Evolutionary conservation across 2,329 filamentous ascomycete species (phyloP).

Genomic region (Aspergillus oerlinghausenensis): DNA sequence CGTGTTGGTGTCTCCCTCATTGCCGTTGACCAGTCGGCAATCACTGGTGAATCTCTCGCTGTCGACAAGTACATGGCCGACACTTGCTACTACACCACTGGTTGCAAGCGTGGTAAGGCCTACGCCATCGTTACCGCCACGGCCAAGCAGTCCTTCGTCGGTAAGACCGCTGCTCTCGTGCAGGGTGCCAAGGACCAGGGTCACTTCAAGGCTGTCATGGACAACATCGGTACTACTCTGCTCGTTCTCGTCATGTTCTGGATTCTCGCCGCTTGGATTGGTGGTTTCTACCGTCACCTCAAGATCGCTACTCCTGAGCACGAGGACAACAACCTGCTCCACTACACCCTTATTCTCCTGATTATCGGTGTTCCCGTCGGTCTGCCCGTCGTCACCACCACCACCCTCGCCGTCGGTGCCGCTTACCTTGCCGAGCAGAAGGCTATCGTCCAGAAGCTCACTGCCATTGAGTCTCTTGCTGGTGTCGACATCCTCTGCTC

Average conservation of each 20-base stretch:
- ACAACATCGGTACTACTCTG: slow-evolving; percentile 70
- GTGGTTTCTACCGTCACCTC: slow-evolving; percentile 71
- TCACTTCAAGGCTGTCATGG: slow-evolving; percentile 81
- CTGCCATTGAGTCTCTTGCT: slow-evolving; percentile 70
- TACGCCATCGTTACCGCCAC: slow-evolving; percentile 65
- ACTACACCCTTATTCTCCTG: slow-evolving; percentile 65
- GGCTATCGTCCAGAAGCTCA: slow-evolving; percentile 75
- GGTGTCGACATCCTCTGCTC: slow-evolving; percentile 75
- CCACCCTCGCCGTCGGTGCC: slow-evolving; percentile 70
- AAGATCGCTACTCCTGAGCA: slow-evolving; percentile 50
- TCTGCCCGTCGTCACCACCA: slow-evolving; percentile 75
- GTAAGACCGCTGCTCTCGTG: slow-evolving; percentile 68
- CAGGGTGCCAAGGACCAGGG: slow-evolving; percentile 71
- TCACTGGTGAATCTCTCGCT: slow-evolving; percentile 74
- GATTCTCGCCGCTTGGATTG: slow-evolving; percentile 71
- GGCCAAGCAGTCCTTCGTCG: slow-evolving; percentile 70
- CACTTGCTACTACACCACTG: slow-evolving; percentile 71
- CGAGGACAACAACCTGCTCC: slow-evolving; percentile 60
- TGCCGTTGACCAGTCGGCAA: slow-evolving; percentile 73
- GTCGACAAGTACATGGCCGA: slow-evolving; percentile 62
- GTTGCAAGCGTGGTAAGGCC: slow-evolving; percentile 75
- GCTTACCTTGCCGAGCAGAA: slow-evolving; percentile 73
- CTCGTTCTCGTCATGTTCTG: slow-evolving; percentile 73
- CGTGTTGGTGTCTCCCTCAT: slow-evolving; percentile 62
- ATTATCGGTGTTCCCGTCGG: slow-evolving; percentile 76